Evolutionary conservation across 257 asterid genomes (phyloP).

Genomic region (Marsdenia floribunda): DNA sequence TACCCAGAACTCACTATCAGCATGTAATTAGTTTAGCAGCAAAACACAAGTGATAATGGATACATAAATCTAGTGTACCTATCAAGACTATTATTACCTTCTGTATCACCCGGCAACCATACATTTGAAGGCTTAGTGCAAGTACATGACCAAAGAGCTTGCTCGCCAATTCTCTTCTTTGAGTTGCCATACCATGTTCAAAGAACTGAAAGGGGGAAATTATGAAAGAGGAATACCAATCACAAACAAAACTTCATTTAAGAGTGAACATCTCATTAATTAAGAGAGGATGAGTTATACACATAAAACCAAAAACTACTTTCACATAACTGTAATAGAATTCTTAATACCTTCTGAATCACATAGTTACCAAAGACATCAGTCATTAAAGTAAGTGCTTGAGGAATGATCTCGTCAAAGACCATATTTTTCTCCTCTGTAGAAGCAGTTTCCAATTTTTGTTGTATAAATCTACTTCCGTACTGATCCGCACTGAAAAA

Average conservation of each 20-base stretch:
- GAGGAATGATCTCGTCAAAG: conserved; percentile 80
- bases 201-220: conserved; percentile 48
- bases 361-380: conserved; percentile 97
- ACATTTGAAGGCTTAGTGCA: conserved; percentile 92
- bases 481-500: conserved; percentile 75
- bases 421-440: conserved; percentile 85
- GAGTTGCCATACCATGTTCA: conserved; percentile 87
- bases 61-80: not conserved
- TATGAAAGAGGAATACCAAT: not conserved
- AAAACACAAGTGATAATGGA: not conserved
- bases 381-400: conserved; percentile 82
- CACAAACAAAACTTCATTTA: not conserved
- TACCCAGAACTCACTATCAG: not conserved
- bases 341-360: conserved; percentile 68
- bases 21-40: not conserved
- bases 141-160: conserved; percentile 88
- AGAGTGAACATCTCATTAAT: not conserved
- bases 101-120: conserved; percentile 96
- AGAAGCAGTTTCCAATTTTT: conserved; percentile 92
- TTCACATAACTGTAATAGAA: not conserved
- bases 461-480: conserved; percentile 98
- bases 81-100: conserved; percentile 46
- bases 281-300: not conserved
- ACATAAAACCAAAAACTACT: not conserved
- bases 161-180: conserved; percentile 79